A percentile compares a stretch with the other conserved stretches of the same genome.
Evolutionary conservation across 371 early-diverging fungal genomes (phyloP).

Genomic region (Mucor lusitanicus): DNA sequence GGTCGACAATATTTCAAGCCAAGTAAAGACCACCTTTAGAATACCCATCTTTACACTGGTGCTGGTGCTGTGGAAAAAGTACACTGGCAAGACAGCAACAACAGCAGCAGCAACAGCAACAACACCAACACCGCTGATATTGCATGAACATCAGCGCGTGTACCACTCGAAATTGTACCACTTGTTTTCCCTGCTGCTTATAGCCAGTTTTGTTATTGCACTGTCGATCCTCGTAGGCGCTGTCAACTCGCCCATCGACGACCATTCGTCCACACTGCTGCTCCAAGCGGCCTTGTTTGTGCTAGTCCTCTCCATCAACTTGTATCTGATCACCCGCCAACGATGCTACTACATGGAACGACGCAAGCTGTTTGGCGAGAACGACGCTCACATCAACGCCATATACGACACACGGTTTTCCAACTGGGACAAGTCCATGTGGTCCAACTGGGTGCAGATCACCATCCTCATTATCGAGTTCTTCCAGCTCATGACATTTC

Average conservation of each 20-base stretch:
- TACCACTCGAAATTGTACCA: conserved; percentile 37
- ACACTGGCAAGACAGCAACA: neutral
- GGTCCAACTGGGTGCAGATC: conserved; percentile 62
- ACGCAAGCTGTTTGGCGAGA: conserved; percentile 40
- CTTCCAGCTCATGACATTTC: conserved; percentile 59
- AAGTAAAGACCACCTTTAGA: conserved; percentile 38
- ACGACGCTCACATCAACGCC: conserved; percentile 46
- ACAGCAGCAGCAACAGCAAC: neutral
- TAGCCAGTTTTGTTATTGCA: conserved; percentile 30
- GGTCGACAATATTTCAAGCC: conserved; percentile 44
- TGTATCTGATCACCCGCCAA: conserved; percentile 55
- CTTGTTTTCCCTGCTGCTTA: conserved; percentile 37
- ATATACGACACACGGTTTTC: conserved; percentile 44
- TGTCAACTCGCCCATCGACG: conserved; percentile 12
- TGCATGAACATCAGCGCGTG: conserved; percentile 45
- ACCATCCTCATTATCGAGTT: conserved; percentile 62
- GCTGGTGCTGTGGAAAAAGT: conserved; percentile 28
- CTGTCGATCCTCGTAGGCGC: conserved; percentile 40
- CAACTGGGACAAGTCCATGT: conserved; percentile 43
- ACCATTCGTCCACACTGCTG: conserved; percentile 21
- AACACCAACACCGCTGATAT: conserved; percentile 28
- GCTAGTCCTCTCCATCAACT: conserved; percentile 54
- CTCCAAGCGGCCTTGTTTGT: conserved; percentile 55
- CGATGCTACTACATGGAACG: conserved; percentile 52
- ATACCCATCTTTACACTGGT: conserved; percentile 39